Evolutionary conservation across 1,284 basidiomycete genomes (phyloP).

Genomic region (Pterula multifida): DNA sequence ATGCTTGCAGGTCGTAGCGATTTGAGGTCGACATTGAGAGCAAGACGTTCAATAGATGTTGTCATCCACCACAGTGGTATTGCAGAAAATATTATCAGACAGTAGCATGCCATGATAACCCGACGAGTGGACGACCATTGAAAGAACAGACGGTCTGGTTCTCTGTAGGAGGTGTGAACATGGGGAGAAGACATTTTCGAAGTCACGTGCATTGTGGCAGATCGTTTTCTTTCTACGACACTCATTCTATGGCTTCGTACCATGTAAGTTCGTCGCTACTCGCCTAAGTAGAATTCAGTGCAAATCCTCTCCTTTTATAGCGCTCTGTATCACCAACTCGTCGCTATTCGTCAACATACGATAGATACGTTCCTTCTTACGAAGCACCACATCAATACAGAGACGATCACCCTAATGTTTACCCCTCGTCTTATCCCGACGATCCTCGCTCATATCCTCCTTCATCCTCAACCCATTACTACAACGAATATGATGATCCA

Average conservation of each 20-base stretch:
- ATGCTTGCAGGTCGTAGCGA: conserved; percentile 33
- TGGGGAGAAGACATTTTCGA: not conserved
- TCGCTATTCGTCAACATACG: not conserved
- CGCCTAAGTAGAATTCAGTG: not conserved
- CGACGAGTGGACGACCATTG: conserved; percentile 37
- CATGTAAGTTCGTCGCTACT: not conserved
- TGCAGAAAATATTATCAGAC: conserved; percentile 58
- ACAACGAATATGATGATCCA: not conserved
- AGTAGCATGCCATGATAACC: conserved; percentile 61
- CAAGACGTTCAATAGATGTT: conserved; percentile 74
- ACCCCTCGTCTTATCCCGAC: not conserved
- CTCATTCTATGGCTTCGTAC: conserved; percentile 1
- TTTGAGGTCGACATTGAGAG: conserved; percentile 51
- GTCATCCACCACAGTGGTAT: conserved; percentile 84
- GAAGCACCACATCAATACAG: not conserved
- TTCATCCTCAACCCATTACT: not conserved
- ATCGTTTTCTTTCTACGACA: conserved; percentile 1
- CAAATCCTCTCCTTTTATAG: not conserved
- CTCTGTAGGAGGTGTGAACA: conserved; percentile 11
- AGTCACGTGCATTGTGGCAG: conserved; percentile 1
- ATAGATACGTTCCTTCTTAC: conserved; percentile 1
- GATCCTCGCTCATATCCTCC: not conserved
- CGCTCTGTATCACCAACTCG: not conserved
- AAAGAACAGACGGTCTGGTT: conserved; percentile 40
- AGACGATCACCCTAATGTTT: not conserved